Base-by-base conservation (phyloP, 2,329 filamentous ascomycete genomes). In the Ophiostoma fasciatum region DNA sequence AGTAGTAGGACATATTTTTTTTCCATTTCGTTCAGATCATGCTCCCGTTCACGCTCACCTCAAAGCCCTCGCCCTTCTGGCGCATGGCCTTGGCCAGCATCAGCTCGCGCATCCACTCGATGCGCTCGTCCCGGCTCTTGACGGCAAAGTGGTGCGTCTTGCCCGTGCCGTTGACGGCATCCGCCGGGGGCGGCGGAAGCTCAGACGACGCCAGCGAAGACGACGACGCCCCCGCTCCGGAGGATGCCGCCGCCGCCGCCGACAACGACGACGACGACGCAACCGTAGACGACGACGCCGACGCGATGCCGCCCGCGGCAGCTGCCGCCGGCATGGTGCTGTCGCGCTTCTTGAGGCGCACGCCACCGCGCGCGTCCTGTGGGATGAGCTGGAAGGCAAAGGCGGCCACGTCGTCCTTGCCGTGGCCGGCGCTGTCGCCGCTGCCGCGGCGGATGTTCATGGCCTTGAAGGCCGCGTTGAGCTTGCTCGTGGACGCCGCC, bases 131-230 rank as follows among this genome's bases (percentile, higher is more conserved):
- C 12, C 85, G 72, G 49, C 68, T 74, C 59, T 79, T 80, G 47
- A 94, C 88, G 0, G 88, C 83, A 54, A 96, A 96, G 54, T 96
- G 84, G 51, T 96, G 88, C 30, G 82, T 81, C 67, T 94, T 94
- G 48, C 74, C 74, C 10, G 70, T 74, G 38, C 71, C 72, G 41
- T 76, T 75, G 43, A 59, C 60, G 19, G 65, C 51, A 19, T 49
- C 53, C 18, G 48, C 63, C 26, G 67, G 66, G 22, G 52, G 47
- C 22, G 56, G 52, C 38, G 39, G 59, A 43, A n/a, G 45, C 28
- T 19, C 45, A 14, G 22, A 23, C 22, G 11, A 23, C 22, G 22
- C 11, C 22, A 11, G 7, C 11, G 22, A 23, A 23, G 22, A 23
- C 22, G 22, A 23, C 22, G 22, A 7, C 7, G 22, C 22, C 22